These are phyloP conservation scores for Apiospora rasikravindrae DNA, from an alignment of 2,329 filamentous ascomycete genomes.

Conservation along the genomic window DNA sequence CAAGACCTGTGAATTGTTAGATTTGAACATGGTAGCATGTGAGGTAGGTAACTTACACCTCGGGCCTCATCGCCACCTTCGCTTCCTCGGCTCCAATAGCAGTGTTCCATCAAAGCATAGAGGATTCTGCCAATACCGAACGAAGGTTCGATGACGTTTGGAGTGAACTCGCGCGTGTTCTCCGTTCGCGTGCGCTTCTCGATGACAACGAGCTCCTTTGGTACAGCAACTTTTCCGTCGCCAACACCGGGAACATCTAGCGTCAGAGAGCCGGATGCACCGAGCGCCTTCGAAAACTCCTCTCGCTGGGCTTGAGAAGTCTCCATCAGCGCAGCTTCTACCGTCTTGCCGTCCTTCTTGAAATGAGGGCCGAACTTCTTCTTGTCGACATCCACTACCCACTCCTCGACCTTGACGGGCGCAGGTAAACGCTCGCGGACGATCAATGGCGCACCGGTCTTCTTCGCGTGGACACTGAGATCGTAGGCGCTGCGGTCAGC, in stretches of 20 bases:
- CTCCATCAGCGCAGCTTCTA: slow-evolving; percentile 78
- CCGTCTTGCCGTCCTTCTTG: slow-evolving; percentile 89
- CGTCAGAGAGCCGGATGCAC: slow-evolving; percentile 74
- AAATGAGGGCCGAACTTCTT: slow-evolving; percentile 96
- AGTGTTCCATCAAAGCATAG: slow-evolving; percentile 92
- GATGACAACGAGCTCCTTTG: slow-evolving; percentile 80
- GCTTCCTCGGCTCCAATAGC: slow-evolving; percentile 82
- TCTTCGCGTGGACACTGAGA: slow-evolving; percentile 88
- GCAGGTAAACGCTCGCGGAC: slow-evolving; percentile 82
- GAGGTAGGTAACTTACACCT: slow-evolving; percentile 66
- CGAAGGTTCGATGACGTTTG: slow-evolving; percentile 96
- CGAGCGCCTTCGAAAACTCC: slow-evolving; percentile 75
- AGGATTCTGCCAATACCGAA: slow-evolving; percentile 96
- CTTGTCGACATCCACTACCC: slow-evolving; percentile 85
- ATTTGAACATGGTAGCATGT: not conserved
- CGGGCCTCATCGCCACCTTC: slow-evolving; percentile 81
- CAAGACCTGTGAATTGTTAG: slow-evolving; percentile 57
- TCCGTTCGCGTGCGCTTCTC: slow-evolving; percentile 83
- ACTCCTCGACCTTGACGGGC: slow-evolving; percentile 83
- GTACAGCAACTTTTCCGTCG: slow-evolving; percentile 78
- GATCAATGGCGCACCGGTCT: slow-evolving; percentile 84
- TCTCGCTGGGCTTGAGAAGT: slow-evolving; percentile 83
- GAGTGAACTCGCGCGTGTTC: slow-evolving; percentile 87
- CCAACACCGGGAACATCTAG: slow-evolving; percentile 72
- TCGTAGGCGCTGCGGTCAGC: slow-evolving; percentile 96